A percentile compares a stretch with the other conserved stretches of the same genome.
phyloP scores from a whole-genome alignment of 1,284 basidiomycete species.

The Ustilago sp. region DNA sequence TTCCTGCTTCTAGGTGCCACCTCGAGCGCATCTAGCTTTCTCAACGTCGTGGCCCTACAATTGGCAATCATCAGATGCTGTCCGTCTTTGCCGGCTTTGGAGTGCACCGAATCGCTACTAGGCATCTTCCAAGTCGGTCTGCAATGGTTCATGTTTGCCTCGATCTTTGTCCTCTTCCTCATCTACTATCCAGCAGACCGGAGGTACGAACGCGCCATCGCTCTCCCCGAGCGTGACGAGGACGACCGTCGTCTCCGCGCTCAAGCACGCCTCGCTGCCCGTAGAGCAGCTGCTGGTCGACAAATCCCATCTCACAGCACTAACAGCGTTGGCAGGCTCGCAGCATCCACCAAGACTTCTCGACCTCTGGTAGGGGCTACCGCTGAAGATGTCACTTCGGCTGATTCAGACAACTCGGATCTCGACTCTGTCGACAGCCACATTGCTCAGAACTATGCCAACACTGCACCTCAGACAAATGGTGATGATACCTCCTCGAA shows the following conservation, averaged over 20 bases:
- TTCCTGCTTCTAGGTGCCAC: constrained; percentile 93
- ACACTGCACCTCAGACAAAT: constrained; percentile 1
- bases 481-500: constrained; percentile 31
- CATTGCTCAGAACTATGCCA: constrained; percentile 64
- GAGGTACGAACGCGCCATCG: constrained; percentile 74
- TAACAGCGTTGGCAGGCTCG: constrained; percentile 11
- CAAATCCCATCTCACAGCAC: constrained; percentile 9
- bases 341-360: constrained; percentile 22
- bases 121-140: constrained; percentile 85
- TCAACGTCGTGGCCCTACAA: constrained; percentile 80
- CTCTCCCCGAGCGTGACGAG: constrained; percentile 39
- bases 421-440: constrained; percentile 66
- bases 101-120: constrained; percentile 83
- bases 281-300: constrained; percentile 29
- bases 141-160: constrained; percentile 87
- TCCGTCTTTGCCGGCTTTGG: constrained; percentile 58
- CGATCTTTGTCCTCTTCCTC: constrained; percentile 89
- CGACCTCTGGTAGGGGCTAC: constrained; percentile 12
- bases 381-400: constrained; percentile 52
- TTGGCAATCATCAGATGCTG: constrained; percentile 89
- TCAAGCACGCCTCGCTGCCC: constrained; percentile 38
- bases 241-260: constrained; percentile 25
- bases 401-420: constrained; percentile 59
- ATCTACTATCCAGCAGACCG: constrained; percentile 87
- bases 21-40: constrained; percentile 68